phyloP scores from a whole-genome alignment of 352 stramenopile genomes.

The Phytophthora citrophthora region DNA sequence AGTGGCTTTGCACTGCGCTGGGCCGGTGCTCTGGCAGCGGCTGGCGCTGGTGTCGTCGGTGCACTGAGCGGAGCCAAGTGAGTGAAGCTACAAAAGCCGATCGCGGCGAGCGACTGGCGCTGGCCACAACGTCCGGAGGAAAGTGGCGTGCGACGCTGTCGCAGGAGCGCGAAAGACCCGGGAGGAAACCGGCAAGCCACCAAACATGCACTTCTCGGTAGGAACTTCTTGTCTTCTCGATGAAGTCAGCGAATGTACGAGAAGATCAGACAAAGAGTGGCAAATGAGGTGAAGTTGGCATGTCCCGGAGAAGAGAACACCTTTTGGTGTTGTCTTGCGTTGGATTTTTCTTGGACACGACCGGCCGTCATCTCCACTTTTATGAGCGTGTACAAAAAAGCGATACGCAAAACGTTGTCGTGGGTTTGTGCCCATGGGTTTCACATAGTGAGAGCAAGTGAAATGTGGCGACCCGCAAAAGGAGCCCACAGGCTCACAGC shows the following conservation, averaged over 20 bases:
- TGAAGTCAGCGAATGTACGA: not conserved
- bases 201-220: not conserved
- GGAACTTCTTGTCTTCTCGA: not conserved
- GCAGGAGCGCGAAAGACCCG: constrained; percentile 14
- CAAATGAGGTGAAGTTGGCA: not conserved
- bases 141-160: constrained; percentile 30
- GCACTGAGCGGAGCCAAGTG: not conserved
- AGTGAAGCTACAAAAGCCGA: not conserved
- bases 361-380: not conserved
- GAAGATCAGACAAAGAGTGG: constrained; percentile 1
- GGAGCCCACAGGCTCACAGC: constrained; percentile 4
- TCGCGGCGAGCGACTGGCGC: constrained; percentile 4
- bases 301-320: constrained; percentile 4
- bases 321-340: not conserved
- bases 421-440: constrained; percentile 11
- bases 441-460: constrained; percentile 18
- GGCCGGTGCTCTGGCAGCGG: constrained; percentile 7
- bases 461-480: not conserved
- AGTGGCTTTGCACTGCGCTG: constrained; percentile 14
- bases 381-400: constrained; percentile 2
- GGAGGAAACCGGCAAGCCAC: not conserved
- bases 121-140: constrained; percentile 1
- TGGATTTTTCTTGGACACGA: constrained; percentile 9
- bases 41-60: not conserved
- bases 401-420: not conserved